phyloP scores from a whole-genome alignment of 1,284 basidiomycete species.

The Rugosomyces carneus region DNA sequence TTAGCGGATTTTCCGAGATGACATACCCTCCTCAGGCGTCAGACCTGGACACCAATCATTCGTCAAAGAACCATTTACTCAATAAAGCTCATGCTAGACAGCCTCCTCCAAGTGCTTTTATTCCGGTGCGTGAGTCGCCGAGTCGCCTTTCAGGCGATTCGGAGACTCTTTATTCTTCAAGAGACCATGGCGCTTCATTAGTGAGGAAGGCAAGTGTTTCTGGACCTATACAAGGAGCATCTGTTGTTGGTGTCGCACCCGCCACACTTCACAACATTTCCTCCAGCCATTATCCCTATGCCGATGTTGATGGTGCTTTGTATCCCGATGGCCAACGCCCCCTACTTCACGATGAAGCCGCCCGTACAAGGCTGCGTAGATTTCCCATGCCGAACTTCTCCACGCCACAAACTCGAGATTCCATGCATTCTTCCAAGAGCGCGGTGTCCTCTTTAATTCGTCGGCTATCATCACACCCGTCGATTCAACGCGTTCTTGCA shows the following conservation, averaged over 20 bases:
- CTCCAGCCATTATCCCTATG: background rate
- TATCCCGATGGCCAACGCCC: slow-evolving; percentile 2
- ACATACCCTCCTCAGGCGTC: slow-evolving; percentile 38
- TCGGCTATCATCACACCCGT: slow-evolving; percentile 33
- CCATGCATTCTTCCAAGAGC: slow-evolving; percentile 42
- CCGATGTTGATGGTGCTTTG: background rate
- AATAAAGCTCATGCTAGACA: slow-evolving; percentile 23
- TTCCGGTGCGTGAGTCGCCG: slow-evolving; percentile 21
- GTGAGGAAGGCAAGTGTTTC: slow-evolving; percentile 24
- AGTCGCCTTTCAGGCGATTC: slow-evolving; percentile 24
- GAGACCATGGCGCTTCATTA: slow-evolving; percentile 18
- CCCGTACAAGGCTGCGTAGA: background rate
- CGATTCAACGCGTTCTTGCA: slow-evolving; percentile 32
- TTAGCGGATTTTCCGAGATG: slow-evolving; percentile 45
- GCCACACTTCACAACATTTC: slow-evolving; percentile 22
- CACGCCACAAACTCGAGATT: slow-evolving; percentile 24
- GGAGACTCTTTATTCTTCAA: slow-evolving; percentile 24
- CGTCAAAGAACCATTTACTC: slow-evolving; percentile 10
- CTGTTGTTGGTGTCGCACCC: slow-evolving; percentile 27
- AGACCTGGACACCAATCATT: slow-evolving; percentile 12
- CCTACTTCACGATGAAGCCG: slow-evolving; percentile 2
- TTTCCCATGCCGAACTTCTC: background rate
- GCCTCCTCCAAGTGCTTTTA: slow-evolving; percentile 31
- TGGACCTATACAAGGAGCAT: slow-evolving; percentile 17
- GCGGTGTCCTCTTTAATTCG: slow-evolving; percentile 46